Evolutionary conservation across 73 alveolate genomes (phyloP).

Genomic region (Breviolum minutum): DNA sequence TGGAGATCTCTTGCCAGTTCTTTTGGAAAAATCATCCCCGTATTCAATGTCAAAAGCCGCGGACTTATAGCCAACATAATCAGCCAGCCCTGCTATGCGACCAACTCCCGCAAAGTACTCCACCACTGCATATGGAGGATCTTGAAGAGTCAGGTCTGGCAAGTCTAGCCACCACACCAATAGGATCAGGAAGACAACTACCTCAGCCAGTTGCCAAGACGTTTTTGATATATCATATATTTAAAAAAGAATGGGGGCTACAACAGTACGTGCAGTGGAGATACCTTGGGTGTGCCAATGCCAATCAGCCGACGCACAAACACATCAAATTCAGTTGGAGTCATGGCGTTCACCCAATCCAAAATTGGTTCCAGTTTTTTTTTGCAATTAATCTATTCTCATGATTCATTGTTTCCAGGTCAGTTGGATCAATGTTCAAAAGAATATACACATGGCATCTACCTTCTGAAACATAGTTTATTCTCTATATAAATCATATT

Average conservation of each 20-base stretch:
- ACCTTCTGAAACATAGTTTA: no score
- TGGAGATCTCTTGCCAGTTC: background rate
- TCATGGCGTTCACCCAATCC: no score
- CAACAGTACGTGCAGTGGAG: background rate
- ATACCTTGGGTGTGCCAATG: background rate
- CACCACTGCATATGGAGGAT: background rate
- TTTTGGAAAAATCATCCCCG: background rate
- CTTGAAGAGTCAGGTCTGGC: background rate
- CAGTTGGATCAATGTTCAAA: no score
- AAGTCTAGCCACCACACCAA: slow-evolving; percentile 29
- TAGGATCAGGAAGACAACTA: background rate
- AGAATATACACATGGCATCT: no score
- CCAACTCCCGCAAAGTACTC: background rate
- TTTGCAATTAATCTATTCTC: no score
- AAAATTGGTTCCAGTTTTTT: no score
- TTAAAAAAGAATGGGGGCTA: no score
- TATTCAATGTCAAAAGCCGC: background rate
- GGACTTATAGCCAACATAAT: background rate
- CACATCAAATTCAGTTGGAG: background rate
- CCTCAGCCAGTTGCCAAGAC: no score
- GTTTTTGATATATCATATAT: no score
- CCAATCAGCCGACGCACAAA: background rate
- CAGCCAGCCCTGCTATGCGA: background rate
- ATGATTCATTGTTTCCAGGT: no score
- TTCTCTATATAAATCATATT: no score